Conservation (phyloP, 768 basidiomycete species). For the Gloeophyllum trabeum region DNA sequence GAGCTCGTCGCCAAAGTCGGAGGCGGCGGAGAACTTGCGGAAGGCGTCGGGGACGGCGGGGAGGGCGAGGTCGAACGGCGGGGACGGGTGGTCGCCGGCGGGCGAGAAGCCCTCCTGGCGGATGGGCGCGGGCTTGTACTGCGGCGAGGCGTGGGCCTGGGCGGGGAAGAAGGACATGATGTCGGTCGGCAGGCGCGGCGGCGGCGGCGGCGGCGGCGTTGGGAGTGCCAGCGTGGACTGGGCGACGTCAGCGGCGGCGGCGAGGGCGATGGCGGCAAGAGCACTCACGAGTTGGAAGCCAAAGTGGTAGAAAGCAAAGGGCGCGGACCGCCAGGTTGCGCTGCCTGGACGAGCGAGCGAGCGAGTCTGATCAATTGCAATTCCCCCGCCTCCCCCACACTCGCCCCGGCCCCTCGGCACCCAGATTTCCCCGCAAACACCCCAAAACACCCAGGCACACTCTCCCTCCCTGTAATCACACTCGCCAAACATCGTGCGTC, state of each 20-base stretch:
- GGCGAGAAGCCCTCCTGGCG: slow-evolving; percentile 69
- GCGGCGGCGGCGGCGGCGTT: slow-evolving; percentile 3
- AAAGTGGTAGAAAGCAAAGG: background rate
- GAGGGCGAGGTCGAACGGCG: slow-evolving; percentile 26
- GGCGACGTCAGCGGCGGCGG: slow-evolving; percentile 11
- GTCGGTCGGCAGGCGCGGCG: background rate
- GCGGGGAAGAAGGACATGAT: slow-evolving; percentile 26
- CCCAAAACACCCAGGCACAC: background rate
- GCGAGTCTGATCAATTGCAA: too few relatives aligned
- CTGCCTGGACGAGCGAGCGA: too few relatives aligned
- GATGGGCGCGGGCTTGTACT: slow-evolving; percentile 43
- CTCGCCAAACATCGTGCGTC: background rate
- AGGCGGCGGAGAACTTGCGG: slow-evolving; percentile 34
- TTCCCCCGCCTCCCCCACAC: too few relatives aligned
- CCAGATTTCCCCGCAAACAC: background rate
- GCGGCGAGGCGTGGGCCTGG: slow-evolving; percentile 15
- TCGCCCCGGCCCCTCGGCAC: background rate
- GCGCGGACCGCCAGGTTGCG: background rate
- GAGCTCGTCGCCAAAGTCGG: slow-evolving; percentile 60
- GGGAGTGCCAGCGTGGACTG: slow-evolving; percentile 4
- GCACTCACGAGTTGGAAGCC: background rate
- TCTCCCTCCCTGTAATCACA: background rate
- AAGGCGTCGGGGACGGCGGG: slow-evolving; percentile 43
- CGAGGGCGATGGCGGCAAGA: slow-evolving; percentile 3
- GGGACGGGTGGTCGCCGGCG: too few relatives aligned